Conservation (phyloP, 2,329 filamentous ascomycete genomes). For the Dactylella cylindrospora region DNA sequence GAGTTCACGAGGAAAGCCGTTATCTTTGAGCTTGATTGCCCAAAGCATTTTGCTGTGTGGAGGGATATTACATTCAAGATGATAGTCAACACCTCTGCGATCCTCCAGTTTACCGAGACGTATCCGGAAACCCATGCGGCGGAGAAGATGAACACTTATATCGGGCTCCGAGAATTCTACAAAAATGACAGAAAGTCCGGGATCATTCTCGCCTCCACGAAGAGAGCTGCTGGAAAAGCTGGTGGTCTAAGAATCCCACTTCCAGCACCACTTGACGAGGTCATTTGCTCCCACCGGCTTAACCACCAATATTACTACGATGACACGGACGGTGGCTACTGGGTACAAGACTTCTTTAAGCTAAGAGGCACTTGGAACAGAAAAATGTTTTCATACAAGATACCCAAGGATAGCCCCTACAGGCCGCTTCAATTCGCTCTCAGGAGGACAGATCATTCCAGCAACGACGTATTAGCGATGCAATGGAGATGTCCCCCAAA, state of each 20-base stretch:
- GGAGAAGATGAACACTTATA: constrained; percentile 18
- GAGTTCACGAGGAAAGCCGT: constrained; percentile 2
- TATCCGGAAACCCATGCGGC: constrained; percentile 13
- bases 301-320: constrained; percentile 52
- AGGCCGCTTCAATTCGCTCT: constrained; percentile 48
- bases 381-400: constrained; percentile 53
- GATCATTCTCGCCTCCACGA: constrained; percentile 51
- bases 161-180: constrained; percentile 24
- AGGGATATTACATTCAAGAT: constrained; percentile 45
- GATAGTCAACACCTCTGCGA: constrained; percentile 44
- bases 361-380: constrained; percentile 29
- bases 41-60: constrained; percentile 44
- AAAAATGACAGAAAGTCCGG: constrained; percentile 7
- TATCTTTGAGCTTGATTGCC: constrained; percentile 45
- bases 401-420: constrained; percentile 50
- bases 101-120: constrained; percentile 37
- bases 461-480: constrained; percentile 60
- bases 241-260: constrained; percentile 51
- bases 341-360: constrained; percentile 45
- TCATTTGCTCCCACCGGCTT: constrained; percentile 58
- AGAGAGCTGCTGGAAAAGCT: constrained; percentile 52
- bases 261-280: constrained; percentile 49
- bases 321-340: constrained; percentile 43
- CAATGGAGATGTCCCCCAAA: constrained; percentile 56
- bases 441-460: constrained; percentile 46